A percentile compares a stretch with the other conserved stretches of the same genome.
Evolutionary conservation across 805 yeast genomes (phyloP).

Genomic region (Cyberlindnera mississippiensis): DNA sequence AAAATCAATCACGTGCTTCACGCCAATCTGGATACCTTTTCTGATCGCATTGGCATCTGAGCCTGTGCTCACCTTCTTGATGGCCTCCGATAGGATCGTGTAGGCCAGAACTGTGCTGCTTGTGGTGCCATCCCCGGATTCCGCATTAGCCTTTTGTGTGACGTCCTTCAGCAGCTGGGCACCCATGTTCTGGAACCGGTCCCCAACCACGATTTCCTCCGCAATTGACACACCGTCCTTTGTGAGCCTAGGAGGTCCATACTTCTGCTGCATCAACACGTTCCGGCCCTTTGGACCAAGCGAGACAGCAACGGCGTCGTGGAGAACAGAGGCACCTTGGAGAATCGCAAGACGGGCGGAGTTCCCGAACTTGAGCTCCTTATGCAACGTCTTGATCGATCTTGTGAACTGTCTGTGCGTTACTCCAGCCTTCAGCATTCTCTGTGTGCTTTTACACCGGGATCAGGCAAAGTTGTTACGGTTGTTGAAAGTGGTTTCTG

Average conservation of each 20-base stretch:
- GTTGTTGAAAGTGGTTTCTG: no score
- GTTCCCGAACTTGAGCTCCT: slow-evolving; percentile 94
- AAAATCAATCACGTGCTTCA: slow-evolving; percentile 83
- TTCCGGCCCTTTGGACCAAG: slow-evolving; percentile 98
- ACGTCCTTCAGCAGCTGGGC: slow-evolving; percentile 95
- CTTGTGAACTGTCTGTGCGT: slow-evolving; percentile 11
- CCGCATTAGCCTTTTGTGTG: slow-evolving; percentile 93
- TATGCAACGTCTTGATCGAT: slow-evolving; percentile 45
- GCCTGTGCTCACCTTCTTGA: slow-evolving; percentile 97
- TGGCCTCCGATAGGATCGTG: slow-evolving; percentile 91
- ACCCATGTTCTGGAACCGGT: slow-evolving; percentile 94
- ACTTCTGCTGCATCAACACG: slow-evolving; percentile 93
- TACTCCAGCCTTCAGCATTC: not conserved
- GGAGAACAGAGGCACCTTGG: slow-evolving; percentile 91
- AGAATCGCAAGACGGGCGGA: slow-evolving; percentile 94
- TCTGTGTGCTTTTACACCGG: no score
- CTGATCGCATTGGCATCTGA: slow-evolving; percentile 98
- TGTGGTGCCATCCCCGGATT: slow-evolving; percentile 99
- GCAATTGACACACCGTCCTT: slow-evolving; percentile 99
- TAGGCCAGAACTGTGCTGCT: slow-evolving; percentile 96
- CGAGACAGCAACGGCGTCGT: slow-evolving; percentile 95
- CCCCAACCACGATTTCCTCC: slow-evolving; percentile 71
- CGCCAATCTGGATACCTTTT: slow-evolving; percentile 96
- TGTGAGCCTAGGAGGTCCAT: slow-evolving; percentile 96
- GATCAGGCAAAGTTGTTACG: no score